Base-by-base conservation (phyloP, 164 flowering plant species). In the Berberis vulgaris region DNA sequence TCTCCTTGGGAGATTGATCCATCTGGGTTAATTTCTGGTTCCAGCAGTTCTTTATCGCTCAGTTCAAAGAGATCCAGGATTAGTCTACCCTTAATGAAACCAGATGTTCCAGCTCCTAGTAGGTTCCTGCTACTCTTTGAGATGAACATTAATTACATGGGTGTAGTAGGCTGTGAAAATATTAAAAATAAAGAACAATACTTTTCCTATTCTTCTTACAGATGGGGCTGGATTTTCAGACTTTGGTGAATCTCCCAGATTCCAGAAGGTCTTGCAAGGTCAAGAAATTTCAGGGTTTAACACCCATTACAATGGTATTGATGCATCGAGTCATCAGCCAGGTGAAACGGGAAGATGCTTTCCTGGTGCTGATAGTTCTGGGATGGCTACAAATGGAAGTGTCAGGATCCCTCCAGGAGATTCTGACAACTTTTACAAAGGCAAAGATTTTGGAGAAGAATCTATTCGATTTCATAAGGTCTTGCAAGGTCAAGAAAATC, bases 221-320 rank as follows among this genome's bases (percentile, higher is more conserved):
- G 91, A 79, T 76, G 96, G 86, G 62, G 73, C 71, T 44, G 84
- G 84, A 64, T 73, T 69, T 62, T 71, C 86, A 63, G 90, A 84
- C 86, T 82, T 86, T 60, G 79, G 83, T 80, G 97, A 95, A 75
- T 79, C 96, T 44, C 71, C 69, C 49, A 78, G 96, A 70, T 91
- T 86, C 95, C 94, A 82, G 78, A 89, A 86, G 97, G 99, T 95
- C 97, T 95, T 95, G 97, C 99, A 95, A 91, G 99, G 99, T 95
- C 97, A 95, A 89, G 97, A 91, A 95, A 88, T 82, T 61, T 73
- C 74, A 50, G 77, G 89, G 74, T 80, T 79, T 73, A 67, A 57
- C 59, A 55, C 79, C 61, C 72, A 74, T 46, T 80, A 65, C 64
- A 76, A 74, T 69, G 76, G 78, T 65, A 49, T 54, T 72, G 81